A percentile compares a stretch with the other conserved stretches of the same genome.
Evolutionary conservation across 2,329 filamentous ascomycete species (phyloP).

Genomic region (Scedosporium minutisporum): DNA sequence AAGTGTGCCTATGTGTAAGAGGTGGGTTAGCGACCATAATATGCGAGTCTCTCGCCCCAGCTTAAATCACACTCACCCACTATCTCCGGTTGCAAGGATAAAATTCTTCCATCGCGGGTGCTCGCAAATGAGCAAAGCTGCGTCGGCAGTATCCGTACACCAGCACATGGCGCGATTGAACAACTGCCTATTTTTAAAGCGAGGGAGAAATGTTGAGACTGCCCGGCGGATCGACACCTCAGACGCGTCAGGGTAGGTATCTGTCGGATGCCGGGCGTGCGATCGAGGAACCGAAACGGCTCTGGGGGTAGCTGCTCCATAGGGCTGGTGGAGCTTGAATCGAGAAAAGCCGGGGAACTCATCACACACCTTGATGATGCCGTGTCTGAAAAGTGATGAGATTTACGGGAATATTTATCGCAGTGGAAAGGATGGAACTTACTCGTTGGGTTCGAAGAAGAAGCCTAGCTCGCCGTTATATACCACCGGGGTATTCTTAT

Average conservation of each 20-base stretch:
- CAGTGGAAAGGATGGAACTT: constrained; percentile 1
- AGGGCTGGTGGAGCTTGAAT: constrained; percentile 24
- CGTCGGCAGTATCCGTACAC: constrained; percentile 25
- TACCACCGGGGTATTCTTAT: constrained; percentile 30
- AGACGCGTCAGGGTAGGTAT: constrained; percentile 25
- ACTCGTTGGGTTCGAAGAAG: constrained; percentile 37
- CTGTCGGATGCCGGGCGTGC: constrained; percentile 25
- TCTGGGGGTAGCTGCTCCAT: constrained; percentile 17
- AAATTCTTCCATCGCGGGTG: constrained; percentile 32
- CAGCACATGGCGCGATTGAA: constrained; percentile 23
- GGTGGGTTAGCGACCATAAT: not conserved
- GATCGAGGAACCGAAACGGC: constrained; percentile 24
- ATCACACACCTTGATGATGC: constrained; percentile 27
- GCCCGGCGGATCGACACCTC: constrained; percentile 19
- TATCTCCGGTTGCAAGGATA: constrained; percentile 34
- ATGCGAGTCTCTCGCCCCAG: not conserved
- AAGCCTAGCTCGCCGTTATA: constrained; percentile 38
- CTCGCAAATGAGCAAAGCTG: constrained; percentile 23
- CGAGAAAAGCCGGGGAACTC: constrained; percentile 29
- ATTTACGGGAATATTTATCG: not conserved
- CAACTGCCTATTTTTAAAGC: constrained; percentile 17
- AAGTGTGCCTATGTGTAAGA: constrained; percentile 24
- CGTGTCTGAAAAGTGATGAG: constrained; percentile 12
- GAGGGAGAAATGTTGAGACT: constrained; percentile 20
- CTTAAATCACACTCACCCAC: constrained; percentile 24